phyloP scores from a whole-genome alignment of 805 yeast species.

The Komagataella kurtzmanii region DNA sequence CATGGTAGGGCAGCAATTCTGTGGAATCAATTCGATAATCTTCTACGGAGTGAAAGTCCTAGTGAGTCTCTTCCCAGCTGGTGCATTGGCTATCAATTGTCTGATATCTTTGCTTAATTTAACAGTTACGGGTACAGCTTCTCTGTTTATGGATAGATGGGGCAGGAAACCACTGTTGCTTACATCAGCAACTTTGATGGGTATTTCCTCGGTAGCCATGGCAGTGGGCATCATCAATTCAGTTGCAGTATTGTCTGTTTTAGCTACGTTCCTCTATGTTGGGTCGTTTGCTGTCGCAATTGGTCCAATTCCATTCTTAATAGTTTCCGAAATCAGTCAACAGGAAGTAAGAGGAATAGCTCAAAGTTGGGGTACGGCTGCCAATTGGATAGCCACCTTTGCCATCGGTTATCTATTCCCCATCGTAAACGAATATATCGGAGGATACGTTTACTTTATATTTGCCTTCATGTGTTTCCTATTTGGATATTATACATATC shows the following conservation, averaged over 20 bases:
- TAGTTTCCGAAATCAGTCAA: constrained; percentile 84
- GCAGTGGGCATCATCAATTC: constrained; percentile 47
- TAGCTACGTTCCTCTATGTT: constrained; percentile 61
- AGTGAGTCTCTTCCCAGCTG: constrained; percentile 54
- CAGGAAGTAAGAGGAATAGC: constrained; percentile 70
- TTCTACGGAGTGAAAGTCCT: constrained; percentile 87
- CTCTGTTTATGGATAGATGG: constrained; percentile 56
- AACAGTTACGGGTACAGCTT: constrained; percentile 58
- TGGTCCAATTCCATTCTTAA: constrained; percentile 91
- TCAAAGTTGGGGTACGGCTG: constrained; percentile 83
- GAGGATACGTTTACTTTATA: constrained; percentile 66
- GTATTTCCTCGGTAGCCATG: constrained; percentile 45
- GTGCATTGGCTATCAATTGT: constrained; percentile 63
- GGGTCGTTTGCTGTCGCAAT: constrained; percentile 82
- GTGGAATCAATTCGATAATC: constrained; percentile 86
- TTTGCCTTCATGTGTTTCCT: constrained; percentile 47
- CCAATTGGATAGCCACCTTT: constrained; percentile 89
- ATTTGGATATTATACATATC: constrained; percentile 33
- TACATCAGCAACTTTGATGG: constrained; percentile 59
- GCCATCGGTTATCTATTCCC: constrained; percentile 76
- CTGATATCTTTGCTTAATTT: constrained; percentile 65
- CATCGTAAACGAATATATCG: constrained; percentile 43
- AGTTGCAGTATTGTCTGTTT: constrained; percentile 35
- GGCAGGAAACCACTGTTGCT: constrained; percentile 69
- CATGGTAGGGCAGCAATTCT: constrained; percentile 77